Conservation (phyloP, 2,329 filamentous ascomycete genomes). For the Paraconiothyrium sp. region DNA sequence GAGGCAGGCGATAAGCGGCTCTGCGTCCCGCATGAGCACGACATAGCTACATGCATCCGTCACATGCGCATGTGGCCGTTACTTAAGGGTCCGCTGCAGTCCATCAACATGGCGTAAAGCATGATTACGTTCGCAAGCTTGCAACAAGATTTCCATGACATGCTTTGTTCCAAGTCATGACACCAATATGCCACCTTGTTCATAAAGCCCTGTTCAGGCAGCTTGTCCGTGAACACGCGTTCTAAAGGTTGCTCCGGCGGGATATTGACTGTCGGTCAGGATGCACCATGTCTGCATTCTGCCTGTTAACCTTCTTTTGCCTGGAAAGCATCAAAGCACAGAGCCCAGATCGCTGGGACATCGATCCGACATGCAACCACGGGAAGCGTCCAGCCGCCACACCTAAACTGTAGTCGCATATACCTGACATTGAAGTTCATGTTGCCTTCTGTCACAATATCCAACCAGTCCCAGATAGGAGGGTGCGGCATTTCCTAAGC, state of each 20-base stretch:
- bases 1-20: conserved; percentile 47
- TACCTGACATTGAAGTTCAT: conserved; percentile 6
- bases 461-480: conserved; percentile 18
- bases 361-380: conserved; percentile 35
- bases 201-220: conserved; percentile 24
- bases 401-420: neutral
- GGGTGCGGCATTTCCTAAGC: conserved; percentile 26
- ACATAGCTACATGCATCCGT: conserved; percentile 48
- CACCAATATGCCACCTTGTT: conserved; percentile 13
- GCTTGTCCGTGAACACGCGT: conserved; percentile 36
- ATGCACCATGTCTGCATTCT: conserved; percentile 37
- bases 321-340: conserved; percentile 27
- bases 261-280: conserved; percentile 29
- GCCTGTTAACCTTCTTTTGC: conserved; percentile 33
- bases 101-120: conserved; percentile 32
- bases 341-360: conserved; percentile 33
- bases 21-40: conserved; percentile 45
- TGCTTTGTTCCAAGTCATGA: conserved; percentile 1
- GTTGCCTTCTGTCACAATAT: conserved; percentile 1
- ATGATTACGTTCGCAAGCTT: conserved; percentile 28
- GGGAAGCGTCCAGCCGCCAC: conserved; percentile 26
- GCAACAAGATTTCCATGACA: conserved; percentile 4
- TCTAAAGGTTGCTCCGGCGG: conserved; percentile 37
- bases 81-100: conserved; percentile 43
- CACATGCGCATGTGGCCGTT: conserved; percentile 38